Percentiles rank a stretch among this genome's conserved stretches.
phyloP scores from a whole-genome alignment of 2,329 filamentous ascomycete species.

The Akanthomyces lecanii region DNA sequence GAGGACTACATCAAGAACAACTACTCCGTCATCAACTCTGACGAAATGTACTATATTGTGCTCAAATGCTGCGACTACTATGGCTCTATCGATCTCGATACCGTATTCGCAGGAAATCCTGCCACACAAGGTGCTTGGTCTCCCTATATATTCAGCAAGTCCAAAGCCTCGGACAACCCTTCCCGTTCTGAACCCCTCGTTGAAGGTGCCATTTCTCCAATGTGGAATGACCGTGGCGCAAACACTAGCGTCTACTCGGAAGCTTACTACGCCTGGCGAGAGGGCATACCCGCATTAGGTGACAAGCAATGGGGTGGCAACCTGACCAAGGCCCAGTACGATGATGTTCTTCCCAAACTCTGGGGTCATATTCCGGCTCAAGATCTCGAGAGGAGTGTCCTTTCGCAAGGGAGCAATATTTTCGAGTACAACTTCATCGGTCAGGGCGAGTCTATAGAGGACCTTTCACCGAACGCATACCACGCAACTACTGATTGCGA shows the following conservation, averaged over 20 bases:
- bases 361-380: too few relatives aligned
- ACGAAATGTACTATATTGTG: slow-evolving; percentile 23
- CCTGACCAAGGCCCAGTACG: slow-evolving; percentile 18
- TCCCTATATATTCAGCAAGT: too few relatives aligned
- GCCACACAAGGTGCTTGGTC: too few relatives aligned
- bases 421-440: too few relatives aligned
- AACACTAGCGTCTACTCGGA: slow-evolving; percentile 21
- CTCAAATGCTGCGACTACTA: slow-evolving; percentile 37
- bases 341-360: neutral
- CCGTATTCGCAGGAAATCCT: too few relatives aligned
- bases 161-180: too few relatives aligned
- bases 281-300: slow-evolving; percentile 22
- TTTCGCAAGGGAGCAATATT: too few relatives aligned
- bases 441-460: too few relatives aligned
- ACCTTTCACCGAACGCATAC: too few relatives aligned
- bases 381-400: too few relatives aligned
- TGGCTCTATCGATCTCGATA: slow-evolving; percentile 26
- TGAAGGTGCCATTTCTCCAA: slow-evolving; percentile 33
- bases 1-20: slow-evolving; percentile 22
- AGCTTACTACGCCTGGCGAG: slow-evolving; percentile 22
- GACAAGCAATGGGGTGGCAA: slow-evolving; percentile 26
- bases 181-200: too few relatives aligned
- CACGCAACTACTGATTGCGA: too few relatives aligned
- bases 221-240: slow-evolving; percentile 25
- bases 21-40: slow-evolving; percentile 25